Base-by-base conservation (phyloP, 108 stramenopile species). In the Nitzschia palea region DNA sequence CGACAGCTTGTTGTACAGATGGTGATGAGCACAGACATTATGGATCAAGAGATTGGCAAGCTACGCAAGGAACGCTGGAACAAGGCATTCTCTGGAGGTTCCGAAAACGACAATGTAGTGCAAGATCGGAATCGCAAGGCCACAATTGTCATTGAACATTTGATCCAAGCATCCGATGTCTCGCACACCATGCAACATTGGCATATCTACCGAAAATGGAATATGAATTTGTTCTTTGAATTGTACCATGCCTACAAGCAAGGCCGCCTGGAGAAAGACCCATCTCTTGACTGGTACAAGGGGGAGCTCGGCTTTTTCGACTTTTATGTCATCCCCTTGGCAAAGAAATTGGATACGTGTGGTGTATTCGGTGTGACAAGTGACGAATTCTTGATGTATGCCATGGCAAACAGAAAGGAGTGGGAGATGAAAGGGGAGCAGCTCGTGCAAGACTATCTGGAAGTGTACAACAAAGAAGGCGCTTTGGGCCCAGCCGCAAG, bases 131-230 rank as follows among this genome's bases (percentile, higher is more conserved):
- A 70, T 60, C 61, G 60, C 50, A 71, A 71, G 37, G 63, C 62
- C 5, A 73, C 71, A 4, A 73, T 73, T 15, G 78, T 81, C 0
- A 67, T 85, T 22, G 84, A 85, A 27, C 72, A 78, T 22, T 71
- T 85, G 31, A 80, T 85, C 62, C 76, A 80, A 54, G 84, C 69
- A 3, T 65, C 74, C 26, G 84, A 85, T 45, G 76, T 85, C 27
- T 72, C 74, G 0, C 82, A 83, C 60, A 83, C 82, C 20, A 59
- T 59, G 58, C 58, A 59, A 29, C 64, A 68, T 25, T 57, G 55
- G 67, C 67, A 68, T 25, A 42, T 68, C 4, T 68, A 68, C 26
- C 30, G 40, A 2, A 68, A 45, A 27, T 68, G 79, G 59, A 85
- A 80, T 70, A 42, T 65, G 29, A 74, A 68, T 28, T 62, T 81